Percentiles rank a stretch among this genome's conserved stretches.
Evolutionary conservation across 2,329 filamentous ascomycete species (phyloP).

Genomic region (Scolecobasidium constrictum): DNA sequence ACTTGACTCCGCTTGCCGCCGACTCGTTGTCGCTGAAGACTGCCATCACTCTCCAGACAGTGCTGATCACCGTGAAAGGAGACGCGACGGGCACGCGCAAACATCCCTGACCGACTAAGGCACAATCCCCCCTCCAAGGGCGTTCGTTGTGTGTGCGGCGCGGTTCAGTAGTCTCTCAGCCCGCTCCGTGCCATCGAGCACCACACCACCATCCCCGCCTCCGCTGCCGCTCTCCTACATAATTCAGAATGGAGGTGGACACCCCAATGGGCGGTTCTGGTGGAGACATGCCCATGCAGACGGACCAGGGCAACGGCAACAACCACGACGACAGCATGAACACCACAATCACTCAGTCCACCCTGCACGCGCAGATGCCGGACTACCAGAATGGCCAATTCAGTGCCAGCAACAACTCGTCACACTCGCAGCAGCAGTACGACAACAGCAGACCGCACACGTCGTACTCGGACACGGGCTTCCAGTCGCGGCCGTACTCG

Average conservation of each 20-base stretch:
- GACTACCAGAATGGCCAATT: slow-evolving; percentile 7
- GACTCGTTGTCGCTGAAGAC: too few relatives aligned
- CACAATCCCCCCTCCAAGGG: too few relatives aligned
- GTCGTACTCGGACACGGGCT: slow-evolving; percentile 41
- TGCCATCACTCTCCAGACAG: too few relatives aligned
- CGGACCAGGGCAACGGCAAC: slow-evolving; percentile 2
- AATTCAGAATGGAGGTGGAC: slow-evolving; percentile 7
- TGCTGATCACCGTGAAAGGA: too few relatives aligned
- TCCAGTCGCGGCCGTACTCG: slow-evolving; percentile 30
- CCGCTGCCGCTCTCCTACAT: not conserved
- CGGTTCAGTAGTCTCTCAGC: too few relatives aligned
- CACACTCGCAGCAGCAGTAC: not conserved
- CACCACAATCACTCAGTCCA: slow-evolving; percentile 27
- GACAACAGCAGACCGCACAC: slow-evolving; percentile 35
- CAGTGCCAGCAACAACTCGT: not conserved
- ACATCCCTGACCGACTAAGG: too few relatives aligned
- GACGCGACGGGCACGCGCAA: too few relatives aligned
- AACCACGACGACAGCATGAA: slow-evolving; percentile 33
- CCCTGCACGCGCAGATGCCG: slow-evolving; percentile 6
- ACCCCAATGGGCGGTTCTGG: not conserved
- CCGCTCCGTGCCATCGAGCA: too few relatives aligned
- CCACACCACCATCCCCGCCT: not conserved
- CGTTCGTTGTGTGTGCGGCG: too few relatives aligned
- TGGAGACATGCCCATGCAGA: not conserved
- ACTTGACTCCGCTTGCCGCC: too few relatives aligned